Evolutionary conservation across 139 green algal genomes (phyloP), one percentile per base, ranked within the genome.

Genomic region (Chlamydomonas asymmetrica): DNA sequence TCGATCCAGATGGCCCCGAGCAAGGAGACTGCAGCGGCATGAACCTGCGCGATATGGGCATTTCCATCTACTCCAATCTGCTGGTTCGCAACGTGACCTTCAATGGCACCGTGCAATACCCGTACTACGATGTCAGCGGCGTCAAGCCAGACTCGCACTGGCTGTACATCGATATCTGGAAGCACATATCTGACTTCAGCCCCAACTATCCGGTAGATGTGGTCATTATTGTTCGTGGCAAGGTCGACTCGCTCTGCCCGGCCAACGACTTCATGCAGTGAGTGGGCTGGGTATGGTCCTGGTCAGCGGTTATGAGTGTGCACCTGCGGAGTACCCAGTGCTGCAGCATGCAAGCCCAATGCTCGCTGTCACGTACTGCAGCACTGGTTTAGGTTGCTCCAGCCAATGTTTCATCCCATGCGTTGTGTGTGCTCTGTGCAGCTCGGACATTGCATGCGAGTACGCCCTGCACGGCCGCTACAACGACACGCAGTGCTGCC

Each of bases 391-490:
- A n/a, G n/a, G n/a, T n/a, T n/a, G n/a, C n/a, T n/a, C n/a, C n/a
- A n/a, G n/a, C n/a, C n/a, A n/a, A n/a, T n/a, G n/a, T n/a, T n/a
- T n/a, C n/a, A n/a, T n/a, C n/a, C n/a, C n/a, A n/a, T n/a, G n/a
- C n/a, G n/a, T n/a, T n/a, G n/a, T n/a, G n/a, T n/a, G n/a, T n/a
- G n/a, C n/a, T n/a, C n/a, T n/a, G n/a, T n/a, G n/a, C n/a, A n/a
- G n/a, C 35, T 82, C 76, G 1, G 32, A 41, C 6, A 71, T 68
- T 25, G 80, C 71, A 0, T 86, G 80, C 60, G 80, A 86, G 80
- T 86, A 80, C n/a, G 74, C 38, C 22, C 54, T 86, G 52, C 80
- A 86, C 34, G 80, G 80, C 32, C 75, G 71, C n/a, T 65, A 74
- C 66, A 35, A 45, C 34, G 31, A 71, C 16, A 56, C 64, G 59